A percentile compares a stretch with the other conserved stretches of the same genome.
Conservation (phyloP, 164 flowering plant genomes). For the Vitis riparia region DNA sequence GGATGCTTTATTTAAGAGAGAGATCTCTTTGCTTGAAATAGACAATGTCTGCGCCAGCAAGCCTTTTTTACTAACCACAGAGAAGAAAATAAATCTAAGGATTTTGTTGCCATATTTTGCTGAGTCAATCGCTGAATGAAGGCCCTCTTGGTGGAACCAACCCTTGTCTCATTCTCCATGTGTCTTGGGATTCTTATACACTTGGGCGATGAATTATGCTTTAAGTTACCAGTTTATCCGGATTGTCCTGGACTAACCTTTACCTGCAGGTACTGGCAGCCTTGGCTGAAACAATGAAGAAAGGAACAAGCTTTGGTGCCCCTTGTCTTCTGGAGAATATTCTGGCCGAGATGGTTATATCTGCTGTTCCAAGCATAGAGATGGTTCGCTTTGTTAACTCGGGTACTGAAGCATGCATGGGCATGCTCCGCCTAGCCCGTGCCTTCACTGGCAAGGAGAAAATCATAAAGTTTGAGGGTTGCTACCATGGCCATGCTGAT, state of each 20-base stretch:
- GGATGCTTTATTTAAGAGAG: too few relatives aligned
- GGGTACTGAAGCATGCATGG: slow-evolving; percentile 99
- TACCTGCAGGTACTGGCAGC: slow-evolving; percentile 75
- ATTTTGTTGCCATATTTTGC: too few relatives aligned
- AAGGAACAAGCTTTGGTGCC: slow-evolving; percentile 98
- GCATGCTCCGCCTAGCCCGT: slow-evolving; percentile 85
- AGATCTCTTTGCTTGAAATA: too few relatives aligned
- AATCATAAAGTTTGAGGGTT: slow-evolving; percentile 90
- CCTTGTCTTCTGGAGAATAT: slow-evolving; percentile 87
- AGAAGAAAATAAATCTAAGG: too few relatives aligned
- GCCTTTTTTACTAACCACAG: too few relatives aligned
- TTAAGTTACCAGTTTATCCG: too few relatives aligned
- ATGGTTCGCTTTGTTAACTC: slow-evolving; percentile 98
- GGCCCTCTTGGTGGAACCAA: too few relatives aligned
- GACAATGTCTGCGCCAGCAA: too few relatives aligned
- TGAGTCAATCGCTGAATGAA: too few relatives aligned
- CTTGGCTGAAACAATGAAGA: slow-evolving; percentile 85
- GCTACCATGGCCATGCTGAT: slow-evolving; percentile 99
- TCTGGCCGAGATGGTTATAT: slow-evolving; percentile 86
- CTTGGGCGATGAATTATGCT: too few relatives aligned
- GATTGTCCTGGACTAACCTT: not conserved
- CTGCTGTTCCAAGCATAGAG: slow-evolving; percentile 92
- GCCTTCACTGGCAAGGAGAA: slow-evolving; percentile 69
- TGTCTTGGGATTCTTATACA: too few relatives aligned
- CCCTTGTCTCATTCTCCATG: too few relatives aligned